These are phyloP conservation scores for Pulveroboletus sp. DNA, from an alignment of 1,284 basidiomycete genomes.

Conservation along the genomic window DNA sequence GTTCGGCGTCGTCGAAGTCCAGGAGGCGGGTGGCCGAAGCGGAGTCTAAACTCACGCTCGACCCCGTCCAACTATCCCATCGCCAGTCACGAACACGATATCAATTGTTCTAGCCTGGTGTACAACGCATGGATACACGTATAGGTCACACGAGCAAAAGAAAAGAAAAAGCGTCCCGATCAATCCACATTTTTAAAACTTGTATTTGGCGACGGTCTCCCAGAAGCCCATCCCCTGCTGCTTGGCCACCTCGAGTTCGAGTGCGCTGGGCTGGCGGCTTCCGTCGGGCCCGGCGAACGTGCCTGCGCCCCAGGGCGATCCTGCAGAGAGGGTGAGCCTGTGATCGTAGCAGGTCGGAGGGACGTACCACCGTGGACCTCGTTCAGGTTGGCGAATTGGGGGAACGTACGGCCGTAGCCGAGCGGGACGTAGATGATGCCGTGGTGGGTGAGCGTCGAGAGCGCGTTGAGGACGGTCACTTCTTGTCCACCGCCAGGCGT, in stretches of 20 bases:
- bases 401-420: slow-evolving; percentile 41
- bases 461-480: slow-evolving; percentile 42
- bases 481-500: slow-evolving; percentile 42
- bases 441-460: slow-evolving; percentile 57
- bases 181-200: not conserved
- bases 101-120: too few species aligned
- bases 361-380: slow-evolving; percentile 41
- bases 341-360: too few species aligned
- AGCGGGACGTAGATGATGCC: slow-evolving; percentile 50
- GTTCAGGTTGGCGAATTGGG: slow-evolving; percentile 37
- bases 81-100: too few species aligned
- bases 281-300: slow-evolving; percentile 47
- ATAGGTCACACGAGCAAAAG: too few species aligned
- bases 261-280: slow-evolving; percentile 40
- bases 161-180: too few species aligned
- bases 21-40: too few species aligned
- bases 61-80: too few species aligned
- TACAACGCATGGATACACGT: too few species aligned
- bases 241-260: slow-evolving; percentile 46
- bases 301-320: slow-evolving; percentile 43
- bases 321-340: slow-evolving; percentile 5
- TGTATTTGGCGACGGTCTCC: slow-evolving; percentile 14
- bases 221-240: slow-evolving; percentile 42
- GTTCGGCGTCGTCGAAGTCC: too few species aligned
- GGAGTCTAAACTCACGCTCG: too few species aligned